phyloP scores from a whole-genome alignment of 495 filamentous ascomycete genomes.

The Penicillium simplicissimum region DNA sequence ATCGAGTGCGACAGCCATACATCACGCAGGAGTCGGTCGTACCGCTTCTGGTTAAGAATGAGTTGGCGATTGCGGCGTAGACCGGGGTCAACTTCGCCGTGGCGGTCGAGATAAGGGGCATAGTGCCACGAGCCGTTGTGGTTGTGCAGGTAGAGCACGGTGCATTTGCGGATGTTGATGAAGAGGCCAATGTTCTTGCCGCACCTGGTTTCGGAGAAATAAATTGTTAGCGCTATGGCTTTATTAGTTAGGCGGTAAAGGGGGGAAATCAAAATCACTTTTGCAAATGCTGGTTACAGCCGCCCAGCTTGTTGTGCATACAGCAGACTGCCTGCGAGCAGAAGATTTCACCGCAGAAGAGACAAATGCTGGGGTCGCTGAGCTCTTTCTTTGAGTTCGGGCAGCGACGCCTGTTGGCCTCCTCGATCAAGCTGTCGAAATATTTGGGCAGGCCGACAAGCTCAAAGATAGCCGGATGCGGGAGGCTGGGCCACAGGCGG shows the following conservation, averaged over 20 bases:
- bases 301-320: slow-evolving; percentile 70
- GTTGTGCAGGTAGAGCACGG: slow-evolving; percentile 79
- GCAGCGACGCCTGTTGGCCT: slow-evolving; percentile 80
- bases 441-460: slow-evolving; percentile 89
- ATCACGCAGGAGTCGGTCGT: slow-evolving; percentile 81
- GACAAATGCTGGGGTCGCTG: slow-evolving; percentile 83
- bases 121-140: slow-evolving; percentile 78
- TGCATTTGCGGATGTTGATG: slow-evolving; percentile 95
- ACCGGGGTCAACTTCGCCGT: slow-evolving; percentile 89
- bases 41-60: slow-evolving; percentile 89
- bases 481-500: slow-evolving; percentile 52
- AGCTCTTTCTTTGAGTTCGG: slow-evolving; percentile 89
- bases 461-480: slow-evolving; percentile 91
- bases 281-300: slow-evolving; percentile 83
- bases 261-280: slow-evolving; percentile 71
- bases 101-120: slow-evolving; percentile 92
- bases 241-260: background rate
- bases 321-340: slow-evolving; percentile 95
- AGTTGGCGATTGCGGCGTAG: slow-evolving; percentile 80
- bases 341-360: slow-evolving; percentile 95
- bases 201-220: slow-evolving; percentile 57
- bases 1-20: slow-evolving; percentile 87
- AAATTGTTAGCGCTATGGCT: slow-evolving; percentile 14
- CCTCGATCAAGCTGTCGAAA: slow-evolving; percentile 90
- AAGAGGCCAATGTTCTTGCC: slow-evolving; percentile 86